Base-by-base conservation (phyloP, 2,329 filamentous ascomycete species). In the Alternaria sp. region DNA sequence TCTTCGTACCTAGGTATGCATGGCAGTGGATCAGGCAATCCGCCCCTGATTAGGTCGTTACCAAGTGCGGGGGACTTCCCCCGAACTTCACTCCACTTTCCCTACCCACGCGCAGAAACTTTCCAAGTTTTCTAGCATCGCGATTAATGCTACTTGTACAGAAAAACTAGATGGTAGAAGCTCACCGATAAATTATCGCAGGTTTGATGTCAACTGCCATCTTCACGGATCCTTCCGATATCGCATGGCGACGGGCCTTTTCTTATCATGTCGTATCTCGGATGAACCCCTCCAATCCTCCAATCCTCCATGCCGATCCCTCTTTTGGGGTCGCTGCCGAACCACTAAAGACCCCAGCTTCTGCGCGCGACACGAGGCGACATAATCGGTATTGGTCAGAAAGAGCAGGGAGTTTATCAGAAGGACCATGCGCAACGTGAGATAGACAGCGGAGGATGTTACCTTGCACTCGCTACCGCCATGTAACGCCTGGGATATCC, bases 181-280 rank as follows among this genome's bases (percentile, higher is more conserved):
- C 2, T 28, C 36, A 27, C 34, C 50, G 50, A 52, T 22, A 27
- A 25, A 50, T 38, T 50, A 56, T 38, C 28, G 25, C 40, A 41
- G 27, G 40, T 16, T 52, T 53, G 55, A 53, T 46, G 51, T 55
- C 57, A 20, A 30, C 16, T 14, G 16, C 16, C 25, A 16, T 8
- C 11, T 55, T 28, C 18, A 27, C 25, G 18, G 16, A 43, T 32
- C 50, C 28, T 36, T 45, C 57, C 57, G 57, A 60, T 56, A 36
- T 41, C 57, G 57, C 54, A 20, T 28, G 20, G 34, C 27, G 40
- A 30, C 61, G 46, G 58, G 27, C 54, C 54, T 43, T 61, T 50
- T 62, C 62, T 66, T 64, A 66, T 66, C 64, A 65, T 43, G 5
- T 36, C 32, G 41, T 50, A 59, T 40, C 55, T 54, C 49, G 56